Conservation (phyloP, 164 flowering plant species). For the Piper longum region DNA sequence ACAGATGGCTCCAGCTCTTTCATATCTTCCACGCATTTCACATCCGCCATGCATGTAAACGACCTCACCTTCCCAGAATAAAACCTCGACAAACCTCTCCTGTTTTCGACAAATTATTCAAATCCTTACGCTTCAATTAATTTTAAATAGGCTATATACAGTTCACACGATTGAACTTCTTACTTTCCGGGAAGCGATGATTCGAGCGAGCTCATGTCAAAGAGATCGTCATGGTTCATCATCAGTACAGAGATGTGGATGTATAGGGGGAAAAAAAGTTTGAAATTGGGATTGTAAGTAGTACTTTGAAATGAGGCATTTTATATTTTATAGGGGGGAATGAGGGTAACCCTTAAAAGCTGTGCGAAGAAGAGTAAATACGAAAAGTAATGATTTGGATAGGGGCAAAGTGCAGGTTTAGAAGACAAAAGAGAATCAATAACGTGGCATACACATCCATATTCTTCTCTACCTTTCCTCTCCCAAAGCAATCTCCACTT, state of each 20-base stretch:
- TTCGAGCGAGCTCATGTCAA: slow-evolving; percentile 30
- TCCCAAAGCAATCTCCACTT: too few relatives aligned
- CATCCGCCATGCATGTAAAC: slow-evolving; percentile 38
- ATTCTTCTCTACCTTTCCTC: not conserved
- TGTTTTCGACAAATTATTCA: slow-evolving; percentile 11
- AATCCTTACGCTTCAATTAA: not conserved
- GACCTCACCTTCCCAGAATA: slow-evolving; percentile 53
- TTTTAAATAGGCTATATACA: not conserved
- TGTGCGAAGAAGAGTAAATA: not conserved
- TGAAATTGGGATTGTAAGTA: not conserved
- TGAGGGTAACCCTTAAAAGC: not conserved
- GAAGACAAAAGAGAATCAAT: not conserved
- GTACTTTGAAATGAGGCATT: not conserved
- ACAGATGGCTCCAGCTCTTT: slow-evolving; percentile 34
- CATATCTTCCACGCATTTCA: slow-evolving; percentile 35
- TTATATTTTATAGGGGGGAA: not conserved
- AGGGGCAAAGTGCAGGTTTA: not conserved
- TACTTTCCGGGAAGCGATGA: slow-evolving; percentile 43
- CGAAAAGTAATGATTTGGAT: not conserved
- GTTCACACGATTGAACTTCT: not conserved
- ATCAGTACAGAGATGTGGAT: not conserved
- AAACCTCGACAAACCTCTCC: slow-evolving; percentile 58
- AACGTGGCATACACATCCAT: not conserved
- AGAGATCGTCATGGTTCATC: slow-evolving; percentile 2
- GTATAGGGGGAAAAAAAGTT: not conserved